Evolutionary conservation across 768 basidiomycete genomes (phyloP), one percentile per base, ranked within the genome.

Genomic region (Mycena haematopus): DNA sequence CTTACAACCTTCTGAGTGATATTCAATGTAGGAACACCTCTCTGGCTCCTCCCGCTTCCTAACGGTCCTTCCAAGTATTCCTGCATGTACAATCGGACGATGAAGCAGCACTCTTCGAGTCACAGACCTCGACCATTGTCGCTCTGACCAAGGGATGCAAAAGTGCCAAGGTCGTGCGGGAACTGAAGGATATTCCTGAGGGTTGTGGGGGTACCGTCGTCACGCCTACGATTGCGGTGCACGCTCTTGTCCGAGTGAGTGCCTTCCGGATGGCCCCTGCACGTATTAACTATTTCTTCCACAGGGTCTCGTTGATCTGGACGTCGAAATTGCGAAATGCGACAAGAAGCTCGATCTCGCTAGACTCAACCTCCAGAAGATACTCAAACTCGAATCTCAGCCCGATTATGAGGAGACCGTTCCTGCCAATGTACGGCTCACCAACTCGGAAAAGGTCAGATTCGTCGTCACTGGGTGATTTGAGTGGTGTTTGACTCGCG

Each of bases 81-180:
- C 77, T 97, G 68, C 88, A 91, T 60, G 80, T 86, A 1, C 86
- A 90, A 72, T 80, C 81, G 17, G 80, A 86, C 19, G 76, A 80
- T 21, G 89, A 93, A 64, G 87, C 84, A 2, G 69, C 75, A 7
- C 79, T 97, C 3, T 87, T 98, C 69, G 79, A 86, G 67, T 82
- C 86, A 0, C 95, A 98, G 72, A 69, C 82, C 2, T 74, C 87
- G 0, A 95, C 95, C 11, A 89, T 98, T 65, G 77, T 85, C 9
- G 83, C 91, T 17, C 80, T 99, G 35, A 92, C 89, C 62, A 99
- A 99, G 76, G 94, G 95, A 14, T 90, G 92, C 78, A 92, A 91
- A 72, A 86, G 82, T 52, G 86, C 86, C 25, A 82, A 84, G 62
- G 84, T 97, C 59, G 82, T 95, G 14, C 80, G 84, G 21, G 79